Evolutionary conservation across 352 stramenopile species (phyloP).

Genomic region (Phytophthora sojae): DNA sequence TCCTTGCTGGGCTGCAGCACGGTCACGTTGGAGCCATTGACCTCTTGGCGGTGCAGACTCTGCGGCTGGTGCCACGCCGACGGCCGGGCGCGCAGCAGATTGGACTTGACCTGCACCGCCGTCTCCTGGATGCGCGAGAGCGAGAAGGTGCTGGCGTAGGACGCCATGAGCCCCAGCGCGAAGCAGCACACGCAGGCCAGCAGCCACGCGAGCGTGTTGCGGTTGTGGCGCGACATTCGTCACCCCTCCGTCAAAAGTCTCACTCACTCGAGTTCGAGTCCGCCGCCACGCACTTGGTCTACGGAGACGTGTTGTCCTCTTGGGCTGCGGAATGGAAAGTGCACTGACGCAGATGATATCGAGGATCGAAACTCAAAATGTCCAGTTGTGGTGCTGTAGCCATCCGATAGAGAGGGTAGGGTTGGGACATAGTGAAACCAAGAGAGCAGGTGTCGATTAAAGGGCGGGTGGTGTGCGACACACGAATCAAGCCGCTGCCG

Average conservation of each 20-base stretch:
- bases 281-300: background rate
- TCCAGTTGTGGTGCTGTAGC: slow-evolving; percentile 14
- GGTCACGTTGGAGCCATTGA: background rate
- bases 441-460: slow-evolving; percentile 15
- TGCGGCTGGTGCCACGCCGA: slow-evolving; percentile 14
- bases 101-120: slow-evolving; percentile 1
- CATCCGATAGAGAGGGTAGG: slow-evolving; percentile 4
- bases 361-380: background rate
- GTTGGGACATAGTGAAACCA: slow-evolving; percentile 14
- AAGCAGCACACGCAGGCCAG: slow-evolving; percentile 53
- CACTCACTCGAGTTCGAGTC: background rate
- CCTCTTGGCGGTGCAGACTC: slow-evolving; percentile 7
- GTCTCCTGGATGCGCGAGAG: slow-evolving; percentile 19
- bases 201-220: slow-evolving; percentile 40
- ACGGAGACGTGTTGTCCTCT: background rate
- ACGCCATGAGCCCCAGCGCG: slow-evolving; percentile 41
- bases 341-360: slow-evolving; percentile 2
- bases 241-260: background rate
- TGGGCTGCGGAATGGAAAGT: slow-evolving; percentile 22
- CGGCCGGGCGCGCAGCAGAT: slow-evolving; percentile 20
- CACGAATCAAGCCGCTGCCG: slow-evolving; percentile 1
- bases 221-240: slow-evolving; percentile 13
- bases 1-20: background rate
- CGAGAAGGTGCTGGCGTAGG: slow-evolving; percentile 38
- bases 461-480: slow-evolving; percentile 13